Base-by-base conservation (phyloP, 345 rosid genomes). In the Zanthoxylum bungeanum region DNA sequence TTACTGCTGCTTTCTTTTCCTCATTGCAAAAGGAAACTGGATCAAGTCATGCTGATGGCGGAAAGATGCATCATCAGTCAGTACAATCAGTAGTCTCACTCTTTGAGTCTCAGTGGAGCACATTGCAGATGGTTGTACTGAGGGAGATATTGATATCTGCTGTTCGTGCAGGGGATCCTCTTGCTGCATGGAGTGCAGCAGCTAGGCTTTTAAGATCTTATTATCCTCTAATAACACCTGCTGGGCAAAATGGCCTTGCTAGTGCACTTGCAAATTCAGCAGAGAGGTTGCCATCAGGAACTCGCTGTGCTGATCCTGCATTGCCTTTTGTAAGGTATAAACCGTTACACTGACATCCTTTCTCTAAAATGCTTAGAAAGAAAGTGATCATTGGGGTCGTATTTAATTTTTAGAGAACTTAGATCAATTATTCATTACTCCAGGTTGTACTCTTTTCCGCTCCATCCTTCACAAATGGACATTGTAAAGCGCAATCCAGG, bases 101-200 rank as follows among this genome's bases (percentile, higher is more conserved):
- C 72, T 96, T 89, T 62, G 97, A 93, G 82, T 96, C 97, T 68
- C 99, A 90, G 58, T 96, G 99, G 99, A 93, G 98, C 88, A 91
- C 91, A 25, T 85, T 96, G 79, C 99, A 93, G 87, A 96, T 96
- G 99, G 98, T 96, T 81, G 99, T 96, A 66, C 82, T 96, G 67
- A 85, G 97, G 79, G 99, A 96, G 89, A 89, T 96, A 87, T 81
- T 93, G 76, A 87, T 93, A 66, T 92, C 99, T 80, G 92, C 99
- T 77, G 96, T 89, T 84, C 92, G 98, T 62, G 97, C 98, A 34
- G 96, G 93, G 77, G 98, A 95, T 82, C 99, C 98, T 76, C 92
- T 93, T 78, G 85, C 92, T 76, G 97, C 99, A 4, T 92, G 99
- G 99, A 93, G 97, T 66, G 98, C 98, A 70, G 98, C 98, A 78